Conservation (phyloP, 306 rosid species). For the Argentina anserina region DNA sequence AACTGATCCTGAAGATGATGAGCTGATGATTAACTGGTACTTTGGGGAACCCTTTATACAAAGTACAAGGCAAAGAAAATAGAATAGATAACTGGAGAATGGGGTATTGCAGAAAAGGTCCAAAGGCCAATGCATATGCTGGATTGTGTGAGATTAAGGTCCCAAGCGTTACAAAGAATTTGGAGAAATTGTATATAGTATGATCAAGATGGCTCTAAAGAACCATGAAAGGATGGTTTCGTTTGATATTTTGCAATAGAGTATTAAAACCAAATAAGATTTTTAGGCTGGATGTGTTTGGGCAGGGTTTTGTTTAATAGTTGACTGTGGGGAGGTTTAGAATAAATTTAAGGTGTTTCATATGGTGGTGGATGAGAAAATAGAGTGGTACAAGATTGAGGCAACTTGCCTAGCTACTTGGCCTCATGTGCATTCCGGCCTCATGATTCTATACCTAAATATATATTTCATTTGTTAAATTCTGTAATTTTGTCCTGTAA, state of each 20-base stretch:
- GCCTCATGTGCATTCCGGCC: neutral
- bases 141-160: neutral
- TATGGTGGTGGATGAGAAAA: neutral
- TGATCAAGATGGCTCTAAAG: constrained; percentile 26
- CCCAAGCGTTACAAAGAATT: neutral
- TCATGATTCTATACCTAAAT: neutral
- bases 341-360: neutral
- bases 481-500: constrained; percentile 29
- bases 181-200: neutral
- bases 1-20: constrained; percentile 8
- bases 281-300: constrained; percentile 7
- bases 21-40: constrained; percentile 1
- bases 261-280: neutral
- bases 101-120: constrained; percentile 3
- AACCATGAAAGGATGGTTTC: constrained; percentile 20
- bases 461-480: neutral
- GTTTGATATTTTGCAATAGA: neutral
- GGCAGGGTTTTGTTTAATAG: constrained; percentile 24
- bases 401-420: no score
- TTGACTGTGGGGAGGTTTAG: constrained; percentile 20
- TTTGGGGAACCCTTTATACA: constrained; percentile 5
- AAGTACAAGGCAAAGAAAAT: constrained; percentile 9
- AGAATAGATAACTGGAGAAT: neutral
- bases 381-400: neutral
- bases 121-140: constrained; percentile 14